phyloP scores from a whole-genome alignment of 345 rosid genomes.

The Brassica napus region DNA sequence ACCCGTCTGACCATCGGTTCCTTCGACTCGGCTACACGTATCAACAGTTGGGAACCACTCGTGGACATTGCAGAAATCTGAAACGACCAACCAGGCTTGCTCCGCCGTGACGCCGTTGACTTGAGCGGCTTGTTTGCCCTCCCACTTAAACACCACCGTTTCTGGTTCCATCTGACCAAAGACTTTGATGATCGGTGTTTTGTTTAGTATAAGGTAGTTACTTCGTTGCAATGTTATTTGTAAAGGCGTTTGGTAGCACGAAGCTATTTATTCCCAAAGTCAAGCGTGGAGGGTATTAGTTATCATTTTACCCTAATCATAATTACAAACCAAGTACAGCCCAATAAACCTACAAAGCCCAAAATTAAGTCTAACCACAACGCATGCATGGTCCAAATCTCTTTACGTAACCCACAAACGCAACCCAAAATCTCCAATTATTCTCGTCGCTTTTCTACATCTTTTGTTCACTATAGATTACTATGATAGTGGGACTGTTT shows the following conservation, averaged over 20 bases:
- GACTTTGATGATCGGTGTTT: background rate
- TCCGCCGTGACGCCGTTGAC: slow-evolving; percentile 47
- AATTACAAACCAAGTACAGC: background rate
- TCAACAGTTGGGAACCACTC: slow-evolving; percentile 51
- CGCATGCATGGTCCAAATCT: background rate
- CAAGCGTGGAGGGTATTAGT: background rate
- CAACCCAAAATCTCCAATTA: background rate
- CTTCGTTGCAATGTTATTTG: background rate
- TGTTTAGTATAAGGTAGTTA: background rate
- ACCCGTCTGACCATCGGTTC: slow-evolving; percentile 55
- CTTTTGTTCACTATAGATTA: background rate
- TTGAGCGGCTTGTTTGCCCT: slow-evolving; percentile 49
- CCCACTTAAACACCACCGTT: slow-evolving; percentile 47
- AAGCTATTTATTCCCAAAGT: slow-evolving; percentile 20
- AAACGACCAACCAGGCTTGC: slow-evolving; percentile 55
- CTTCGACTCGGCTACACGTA: slow-evolving; percentile 50
- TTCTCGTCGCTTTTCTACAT: background rate
- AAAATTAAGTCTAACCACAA: background rate
- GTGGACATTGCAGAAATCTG: slow-evolving; percentile 67
- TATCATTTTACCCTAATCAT: background rate
- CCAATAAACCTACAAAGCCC: slow-evolving; percentile 16
- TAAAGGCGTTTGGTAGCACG: background rate
- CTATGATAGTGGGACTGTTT: background rate
- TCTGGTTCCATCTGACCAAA: slow-evolving; percentile 23
- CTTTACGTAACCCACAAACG: background rate